These are phyloP conservation scores for Symbiodinium pilosum DNA, from an alignment of 73 alveolate genomes.

Conservation along the genomic window DNA sequence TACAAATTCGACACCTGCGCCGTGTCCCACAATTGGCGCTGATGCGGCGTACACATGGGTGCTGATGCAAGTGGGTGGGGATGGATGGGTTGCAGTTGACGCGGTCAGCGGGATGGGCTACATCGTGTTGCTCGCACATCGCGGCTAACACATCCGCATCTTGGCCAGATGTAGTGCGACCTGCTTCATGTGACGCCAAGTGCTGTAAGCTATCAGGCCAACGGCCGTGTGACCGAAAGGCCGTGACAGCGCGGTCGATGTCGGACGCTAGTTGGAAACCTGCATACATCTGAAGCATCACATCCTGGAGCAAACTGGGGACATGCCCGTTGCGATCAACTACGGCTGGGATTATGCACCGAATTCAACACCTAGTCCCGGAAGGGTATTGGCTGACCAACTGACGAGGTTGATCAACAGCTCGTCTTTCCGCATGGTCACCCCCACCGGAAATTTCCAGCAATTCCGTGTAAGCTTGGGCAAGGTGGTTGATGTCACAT, in stretches of 20 bases:
- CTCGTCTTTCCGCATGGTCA: neutral
- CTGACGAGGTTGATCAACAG: neutral
- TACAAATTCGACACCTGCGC: neutral
- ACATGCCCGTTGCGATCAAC: neutral
- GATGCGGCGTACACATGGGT: neutral
- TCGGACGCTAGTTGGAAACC: neutral
- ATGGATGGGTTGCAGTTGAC: neutral
- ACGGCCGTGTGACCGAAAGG: neutral
- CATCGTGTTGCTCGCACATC: neutral
- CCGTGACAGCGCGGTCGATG: neutral
- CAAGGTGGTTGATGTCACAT: neutral
- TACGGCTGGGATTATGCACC: neutral
- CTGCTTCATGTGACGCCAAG: neutral
- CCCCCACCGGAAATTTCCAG: neutral
- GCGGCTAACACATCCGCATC: neutral
- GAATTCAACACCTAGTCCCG: neutral
- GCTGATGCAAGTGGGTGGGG: neutral
- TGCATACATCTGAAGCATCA: neutral
- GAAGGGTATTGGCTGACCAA: neutral
- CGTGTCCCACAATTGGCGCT: neutral
- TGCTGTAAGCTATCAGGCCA: neutral
- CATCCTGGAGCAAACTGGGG: neutral
- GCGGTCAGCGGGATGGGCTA: neutral
- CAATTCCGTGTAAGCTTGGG: neutral
- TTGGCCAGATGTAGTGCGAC: neutral